Evolutionary conservation across 345 rosid genomes (phyloP).

Genomic region (thale cress (Arabidopsis thaliana)): DNA sequence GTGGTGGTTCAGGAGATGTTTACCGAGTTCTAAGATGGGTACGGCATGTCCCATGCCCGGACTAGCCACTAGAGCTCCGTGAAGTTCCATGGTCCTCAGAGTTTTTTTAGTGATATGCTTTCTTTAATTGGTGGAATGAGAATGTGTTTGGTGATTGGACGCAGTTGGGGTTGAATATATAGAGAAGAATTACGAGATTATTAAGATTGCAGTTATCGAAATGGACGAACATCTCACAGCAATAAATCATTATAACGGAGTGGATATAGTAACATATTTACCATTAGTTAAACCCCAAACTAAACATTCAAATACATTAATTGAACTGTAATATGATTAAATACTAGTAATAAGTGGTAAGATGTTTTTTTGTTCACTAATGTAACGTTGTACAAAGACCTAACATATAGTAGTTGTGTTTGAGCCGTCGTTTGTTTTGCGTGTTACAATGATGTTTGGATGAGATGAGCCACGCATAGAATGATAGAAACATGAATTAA

Average conservation of each 20-base stretch:
- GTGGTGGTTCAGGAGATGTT: slow-evolving; percentile 36
- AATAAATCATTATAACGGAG: slow-evolving; percentile 7
- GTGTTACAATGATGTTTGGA: slow-evolving; percentile 17
- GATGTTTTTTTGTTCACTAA: neutral
- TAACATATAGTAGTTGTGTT: neutral
- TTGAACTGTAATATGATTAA: neutral
- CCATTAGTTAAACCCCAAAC: slow-evolving; percentile 5
- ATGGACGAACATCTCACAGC: slow-evolving; percentile 15
- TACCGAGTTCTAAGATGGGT: slow-evolving; percentile 44
- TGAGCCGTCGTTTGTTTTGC: slow-evolving; percentile 14
- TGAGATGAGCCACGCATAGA: slow-evolving; percentile 19
- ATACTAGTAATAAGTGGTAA: neutral
- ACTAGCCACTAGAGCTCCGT: slow-evolving; percentile 46
- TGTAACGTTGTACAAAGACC: slow-evolving; percentile 1
- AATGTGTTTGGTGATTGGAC: slow-evolving; percentile 26
- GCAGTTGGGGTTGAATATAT: slow-evolving; percentile 7
- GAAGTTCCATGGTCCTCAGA: slow-evolving; percentile 25
- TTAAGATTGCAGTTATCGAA: slow-evolving; percentile 10
- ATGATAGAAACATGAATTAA: neutral
- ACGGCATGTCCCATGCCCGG: slow-evolving; percentile 49
- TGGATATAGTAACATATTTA: slow-evolving; percentile 20
- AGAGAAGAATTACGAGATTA: slow-evolving; percentile 6
- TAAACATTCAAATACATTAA: slow-evolving; percentile 21
- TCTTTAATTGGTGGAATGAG: slow-evolving; percentile 1
- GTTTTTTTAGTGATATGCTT: neutral